phyloP scores from a whole-genome alignment of 1,284 basidiomycete genomes.

The Ceratobasidium sp. region DNA sequence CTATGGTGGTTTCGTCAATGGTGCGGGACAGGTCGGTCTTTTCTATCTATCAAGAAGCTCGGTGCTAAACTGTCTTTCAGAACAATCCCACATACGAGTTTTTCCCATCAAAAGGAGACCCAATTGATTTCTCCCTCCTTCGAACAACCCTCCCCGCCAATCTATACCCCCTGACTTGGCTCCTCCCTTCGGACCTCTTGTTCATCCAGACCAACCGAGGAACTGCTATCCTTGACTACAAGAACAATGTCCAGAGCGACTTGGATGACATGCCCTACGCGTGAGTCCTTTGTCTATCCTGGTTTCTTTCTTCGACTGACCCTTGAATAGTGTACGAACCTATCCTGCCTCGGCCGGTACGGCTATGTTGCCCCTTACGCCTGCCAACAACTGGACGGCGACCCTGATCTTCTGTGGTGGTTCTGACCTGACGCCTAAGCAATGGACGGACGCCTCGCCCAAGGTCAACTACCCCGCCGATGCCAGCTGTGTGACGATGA shows the following conservation, averaged over 20 bases:
- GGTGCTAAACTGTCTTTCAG: constrained; percentile 28
- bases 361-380: constrained; percentile 88
- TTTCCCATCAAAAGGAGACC: constrained; percentile 71
- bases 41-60: neutral
- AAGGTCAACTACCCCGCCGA: constrained; percentile 61
- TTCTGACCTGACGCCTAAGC: constrained; percentile 71
- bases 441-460: constrained; percentile 57
- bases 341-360: constrained; percentile 83
- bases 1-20: constrained; percentile 85
- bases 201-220: constrained; percentile 63
- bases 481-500: constrained; percentile 71
- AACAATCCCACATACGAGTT: constrained; percentile 80
- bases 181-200: constrained; percentile 59
- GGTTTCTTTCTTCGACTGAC: neutral
- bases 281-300: constrained; percentile 19
- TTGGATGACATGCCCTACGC: constrained; percentile 49
- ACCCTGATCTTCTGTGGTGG: constrained; percentile 92
- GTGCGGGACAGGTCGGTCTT: constrained; percentile 62
- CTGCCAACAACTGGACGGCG: constrained; percentile 88
- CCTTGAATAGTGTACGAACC: constrained; percentile 65
- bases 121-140: constrained; percentile 65
- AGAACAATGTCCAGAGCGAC: constrained; percentile 58
- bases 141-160: constrained; percentile 67
- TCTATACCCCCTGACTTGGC: constrained; percentile 66
- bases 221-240: constrained; percentile 64